A percentile compares a stretch with the other conserved stretches of the same genome.
Conservation (phyloP, 2,329 filamentous ascomycete genomes). For the Paracoccidioides lutzii region DNA sequence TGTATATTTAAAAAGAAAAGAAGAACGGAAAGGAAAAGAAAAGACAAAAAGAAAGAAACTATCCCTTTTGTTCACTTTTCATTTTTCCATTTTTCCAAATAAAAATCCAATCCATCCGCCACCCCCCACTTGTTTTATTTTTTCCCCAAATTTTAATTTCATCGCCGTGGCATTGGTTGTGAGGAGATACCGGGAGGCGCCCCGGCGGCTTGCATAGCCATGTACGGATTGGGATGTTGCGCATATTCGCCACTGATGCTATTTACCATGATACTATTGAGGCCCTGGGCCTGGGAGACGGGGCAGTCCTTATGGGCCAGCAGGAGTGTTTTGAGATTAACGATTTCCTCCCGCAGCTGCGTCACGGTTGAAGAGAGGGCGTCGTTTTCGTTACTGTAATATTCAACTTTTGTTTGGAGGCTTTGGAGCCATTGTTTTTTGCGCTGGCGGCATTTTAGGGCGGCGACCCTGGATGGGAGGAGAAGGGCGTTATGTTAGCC, state of each 20-base stretch:
- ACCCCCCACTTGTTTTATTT: not conserved
- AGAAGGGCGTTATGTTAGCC: not conserved
- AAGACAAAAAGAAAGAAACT: no score
- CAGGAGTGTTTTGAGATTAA: slow-evolving; percentile 84
- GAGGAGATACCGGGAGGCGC: slow-evolving; percentile 19
- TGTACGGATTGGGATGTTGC: slow-evolving; percentile 30
- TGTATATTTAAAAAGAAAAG: no score
- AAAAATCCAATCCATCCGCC: no score
- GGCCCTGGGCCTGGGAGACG: slow-evolving; percentile 73
- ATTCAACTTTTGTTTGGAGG: slow-evolving; percentile 84
- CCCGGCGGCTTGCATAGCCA: slow-evolving; percentile 28
- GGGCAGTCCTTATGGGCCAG: slow-evolving; percentile 94
- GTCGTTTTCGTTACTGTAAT: slow-evolving; percentile 87
- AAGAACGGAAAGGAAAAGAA: no score
- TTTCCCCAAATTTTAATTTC: slow-evolving; percentile 6
- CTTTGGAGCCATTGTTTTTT: slow-evolving; percentile 99
- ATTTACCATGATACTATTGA: slow-evolving; percentile 31
- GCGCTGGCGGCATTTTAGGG: slow-evolving; percentile 88
- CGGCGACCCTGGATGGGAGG: slow-evolving; percentile 57
- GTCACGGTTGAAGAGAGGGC: slow-evolving; percentile 70
- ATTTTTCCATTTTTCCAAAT: not conserved
- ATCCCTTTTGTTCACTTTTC: not conserved
- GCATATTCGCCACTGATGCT: slow-evolving; percentile 28
- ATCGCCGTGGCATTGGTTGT: slow-evolving; percentile 25
- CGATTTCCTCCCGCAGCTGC: slow-evolving; percentile 77